A percentile compares a stretch with the other conserved stretches of the same genome.
Conservation (phyloP, 73 alveolate species). For the Tetrahymena thermophila region DNA sequence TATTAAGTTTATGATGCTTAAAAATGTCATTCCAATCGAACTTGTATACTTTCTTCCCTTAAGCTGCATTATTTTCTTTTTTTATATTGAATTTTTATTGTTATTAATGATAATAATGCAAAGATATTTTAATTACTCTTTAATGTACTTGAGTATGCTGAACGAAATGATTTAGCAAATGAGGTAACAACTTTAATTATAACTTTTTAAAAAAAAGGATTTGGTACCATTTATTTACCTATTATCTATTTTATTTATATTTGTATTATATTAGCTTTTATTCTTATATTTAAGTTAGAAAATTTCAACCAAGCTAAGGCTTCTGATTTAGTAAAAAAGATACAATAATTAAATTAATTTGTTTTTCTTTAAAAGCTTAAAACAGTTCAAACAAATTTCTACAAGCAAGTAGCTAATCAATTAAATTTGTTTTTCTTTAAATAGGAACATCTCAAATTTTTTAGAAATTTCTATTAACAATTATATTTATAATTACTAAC, state of each 20-base stretch:
- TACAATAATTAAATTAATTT: neutral
- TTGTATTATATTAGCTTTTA: neutral
- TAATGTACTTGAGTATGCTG: neutral
- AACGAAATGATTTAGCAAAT: neutral
- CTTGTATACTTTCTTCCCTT: neutral
- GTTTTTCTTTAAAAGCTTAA: neutral
- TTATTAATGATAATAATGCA: neutral
- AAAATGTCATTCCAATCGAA: neutral
- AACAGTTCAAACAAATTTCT: neutral
- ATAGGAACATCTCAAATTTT: neutral
- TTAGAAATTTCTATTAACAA: neutral
- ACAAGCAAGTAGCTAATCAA: neutral
- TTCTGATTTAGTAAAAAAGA: neutral
- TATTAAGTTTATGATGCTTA: neutral
- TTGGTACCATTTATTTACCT: neutral
- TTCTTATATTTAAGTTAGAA: neutral
- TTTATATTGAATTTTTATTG: neutral
- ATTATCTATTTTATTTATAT: neutral
- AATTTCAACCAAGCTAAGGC: neutral
- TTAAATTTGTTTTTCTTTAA: neutral
- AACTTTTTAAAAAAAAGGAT: neutral
- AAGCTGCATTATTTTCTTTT: neutral
- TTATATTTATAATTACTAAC: neutral
- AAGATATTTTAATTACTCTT: neutral
- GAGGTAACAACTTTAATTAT: neutral